Evolutionary conservation across 257 asterid species (phyloP), one percentile per base, ranked within the genome.

Genomic region (Solanum paucissectum): DNA sequence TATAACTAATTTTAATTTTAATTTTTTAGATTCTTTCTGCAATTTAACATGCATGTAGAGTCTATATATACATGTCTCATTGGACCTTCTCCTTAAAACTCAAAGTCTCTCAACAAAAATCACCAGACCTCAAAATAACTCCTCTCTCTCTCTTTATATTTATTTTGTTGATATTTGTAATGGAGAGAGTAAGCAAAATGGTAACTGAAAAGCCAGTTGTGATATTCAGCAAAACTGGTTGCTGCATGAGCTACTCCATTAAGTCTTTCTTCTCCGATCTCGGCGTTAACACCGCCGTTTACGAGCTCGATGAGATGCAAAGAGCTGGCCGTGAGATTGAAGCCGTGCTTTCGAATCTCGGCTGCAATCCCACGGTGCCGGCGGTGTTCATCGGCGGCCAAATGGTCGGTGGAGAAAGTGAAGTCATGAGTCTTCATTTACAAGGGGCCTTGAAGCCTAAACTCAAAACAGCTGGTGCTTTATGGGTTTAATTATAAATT

Each of bases 401-500:
- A 46, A 89, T 93, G 14, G 92, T 95, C 0, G 98, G 98, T 8
- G 98, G 98, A 29, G 94, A 93, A 21, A 93, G 91, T 71, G 98
- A 96, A 90, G 88, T 96, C 82, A 95, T 93, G 95, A 92, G 92
- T 64, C 98, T 94, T 90, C 98, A 96, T 64, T 96, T 96, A 60
- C 84, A 91, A 36, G 88, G 98, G 58, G 72, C 94, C 83, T 87
- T 96, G 42, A 91, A 85, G 90, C 95, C 95, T 69, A 93, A 91
- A 98, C 98, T 96, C 73, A 89, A 91, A 77, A 89, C 87, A 18
- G 98, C 98, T 2, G 98, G 98, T 5, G 98, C 98, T 9, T 62
- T 95, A 27, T 96, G 98, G 98, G 90, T 96, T 87, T 96, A 64
- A 73, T 89, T 21, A 16, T 16, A 9, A 46, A 60, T 33, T 37